A percentile compares a stretch with the other conserved stretches of the same genome.
phyloP scores from a whole-genome alignment of 2,329 filamentous ascomycete genomes.

The Epichloe bromicola region DNA sequence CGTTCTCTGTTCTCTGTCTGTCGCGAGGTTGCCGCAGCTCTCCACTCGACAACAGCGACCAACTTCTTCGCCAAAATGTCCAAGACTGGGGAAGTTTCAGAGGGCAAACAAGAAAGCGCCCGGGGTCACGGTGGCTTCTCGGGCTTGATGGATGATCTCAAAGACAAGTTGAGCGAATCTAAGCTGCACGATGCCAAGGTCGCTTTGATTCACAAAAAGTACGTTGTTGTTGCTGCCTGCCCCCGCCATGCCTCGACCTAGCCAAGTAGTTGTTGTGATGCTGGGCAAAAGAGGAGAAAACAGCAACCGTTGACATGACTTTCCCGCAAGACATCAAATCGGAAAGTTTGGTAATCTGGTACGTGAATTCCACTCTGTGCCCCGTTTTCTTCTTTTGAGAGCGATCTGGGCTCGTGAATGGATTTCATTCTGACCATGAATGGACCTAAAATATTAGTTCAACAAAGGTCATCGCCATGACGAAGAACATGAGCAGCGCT shows the following conservation, averaged over 20 bases:
- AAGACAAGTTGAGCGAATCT: constrained; percentile 41
- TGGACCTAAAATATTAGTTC: constrained; percentile 32
- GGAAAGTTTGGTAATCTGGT: constrained; percentile 52
- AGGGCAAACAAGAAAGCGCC: neutral
- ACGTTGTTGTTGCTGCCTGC: constrained; percentile 10
- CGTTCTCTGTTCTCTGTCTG: neutral
- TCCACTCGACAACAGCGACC: neutral
- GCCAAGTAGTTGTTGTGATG: neutral
- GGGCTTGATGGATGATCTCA: constrained; percentile 33
- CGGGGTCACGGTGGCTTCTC: constrained; percentile 15
- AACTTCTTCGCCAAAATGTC: neutral
- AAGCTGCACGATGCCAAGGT: constrained; percentile 46
- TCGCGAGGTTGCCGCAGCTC: neutral
- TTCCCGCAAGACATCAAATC: constrained; percentile 33
- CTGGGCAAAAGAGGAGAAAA: neutral
- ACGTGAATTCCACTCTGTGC: constrained; percentile 12
- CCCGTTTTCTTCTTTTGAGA: neutral
- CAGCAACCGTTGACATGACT: neutral
- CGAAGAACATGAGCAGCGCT: constrained; percentile 75
- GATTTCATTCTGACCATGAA: neutral
- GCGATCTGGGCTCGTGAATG: neutral
- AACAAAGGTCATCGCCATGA: constrained; percentile 88
- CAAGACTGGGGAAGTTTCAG: neutral
- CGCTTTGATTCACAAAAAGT: constrained; percentile 47
- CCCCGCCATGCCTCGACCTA: neutral